Base-by-base conservation (phyloP, 2,329 filamentous ascomycete genomes). In the Pyrenochaeta sp. region DNA sequence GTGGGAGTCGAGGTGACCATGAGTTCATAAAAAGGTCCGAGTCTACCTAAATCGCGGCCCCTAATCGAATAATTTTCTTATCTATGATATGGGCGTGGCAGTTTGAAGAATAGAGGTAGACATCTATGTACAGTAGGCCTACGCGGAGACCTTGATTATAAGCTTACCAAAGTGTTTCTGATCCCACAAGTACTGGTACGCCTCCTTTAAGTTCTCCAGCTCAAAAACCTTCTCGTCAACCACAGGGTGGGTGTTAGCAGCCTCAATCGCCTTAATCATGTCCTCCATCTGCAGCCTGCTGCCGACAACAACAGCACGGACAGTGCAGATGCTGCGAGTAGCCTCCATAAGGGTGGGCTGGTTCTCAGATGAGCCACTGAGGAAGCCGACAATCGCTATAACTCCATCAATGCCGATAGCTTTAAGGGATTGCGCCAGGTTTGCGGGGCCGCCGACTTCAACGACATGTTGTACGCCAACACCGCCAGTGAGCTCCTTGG, bases 401-500 rank as follows among this genome's bases (percentile, higher is more conserved):
- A 82, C 68, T 21, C 81, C 82, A 51, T 83, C 82, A 20, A 77
- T 75, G 38, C 72, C 74, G 44, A 83, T 69, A 1, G 79, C 78
- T 51, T 77, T 77, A 27, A 86, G 68, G 3, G 68, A 72, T 52
- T 74, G 70, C 2, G 71, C 57, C 51, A 88, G 75, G 0, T 84
- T 87, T n/a, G 74, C 77, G 0, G 81, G 74, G 0, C 86, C 86
- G 9, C 83, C 86, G n/a, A 88, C 80, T 56, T 89, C 86, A 26
- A 87, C 60, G 26, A 89, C 72, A 47, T 85, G 76, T 55, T 88
- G 79, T 6, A 86, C 80, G 10, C 86, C 86, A 2, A 56, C 59
- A 11, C 78, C 78, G 1, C 72, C 65, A 0, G 80, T 82, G 5
- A 83, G 63, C 35, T 68, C 71, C 50, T 76, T 76, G 0, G 79